Percentiles rank a stretch among this genome's conserved stretches.
These are phyloP conservation scores for Epicoccum sorghinum DNA, from an alignment of 2,329 filamentous ascomycete species.

Conservation along the genomic window DNA sequence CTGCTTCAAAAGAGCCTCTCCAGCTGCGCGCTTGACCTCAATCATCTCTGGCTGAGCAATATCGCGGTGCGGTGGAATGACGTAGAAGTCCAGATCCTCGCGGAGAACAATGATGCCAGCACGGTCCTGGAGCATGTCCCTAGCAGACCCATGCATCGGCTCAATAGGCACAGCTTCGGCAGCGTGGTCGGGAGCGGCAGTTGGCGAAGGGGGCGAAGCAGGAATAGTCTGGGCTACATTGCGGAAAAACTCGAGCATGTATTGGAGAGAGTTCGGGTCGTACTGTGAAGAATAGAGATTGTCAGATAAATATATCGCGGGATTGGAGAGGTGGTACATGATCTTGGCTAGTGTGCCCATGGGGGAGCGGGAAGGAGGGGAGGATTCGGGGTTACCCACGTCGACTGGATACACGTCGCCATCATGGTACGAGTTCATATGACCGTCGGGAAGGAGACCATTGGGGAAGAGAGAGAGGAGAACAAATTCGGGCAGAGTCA, in stretches of 20 bases:
- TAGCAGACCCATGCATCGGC: slow-evolving; percentile 70
- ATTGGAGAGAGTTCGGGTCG: slow-evolving; percentile 92
- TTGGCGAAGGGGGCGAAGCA: slow-evolving; percentile 69
- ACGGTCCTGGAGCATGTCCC: slow-evolving; percentile 82
- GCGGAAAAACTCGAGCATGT: slow-evolving; percentile 99
- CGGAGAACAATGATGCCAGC: slow-evolving; percentile 96
- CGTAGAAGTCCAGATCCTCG: slow-evolving; percentile 97
- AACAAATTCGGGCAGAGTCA: slow-evolving; percentile 96
- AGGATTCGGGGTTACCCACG: slow-evolving; percentile 66
- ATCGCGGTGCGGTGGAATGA: slow-evolving; percentile 83
- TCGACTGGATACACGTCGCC: slow-evolving; percentile 96
- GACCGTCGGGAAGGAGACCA: slow-evolving; percentile 94
- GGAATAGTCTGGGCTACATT: slow-evolving; percentile 96
- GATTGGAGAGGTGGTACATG: slow-evolving; percentile 50
- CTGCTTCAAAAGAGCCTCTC: slow-evolving; percentile 82
- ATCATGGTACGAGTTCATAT: slow-evolving; percentile 91
- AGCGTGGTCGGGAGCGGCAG: slow-evolving; percentile 49
- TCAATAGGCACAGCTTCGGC: slow-evolving; percentile 70
- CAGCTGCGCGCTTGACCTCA: slow-evolving; percentile 91
- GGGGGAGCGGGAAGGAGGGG: slow-evolving; percentile 39
- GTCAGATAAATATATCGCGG: slow-evolving; percentile 62
- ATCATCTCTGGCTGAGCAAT: slow-evolving; percentile 92
- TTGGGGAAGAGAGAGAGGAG: slow-evolving; percentile 97
- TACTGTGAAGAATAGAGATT: slow-evolving; percentile 71
- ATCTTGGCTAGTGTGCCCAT: slow-evolving; percentile 48